Evolutionary conservation across 257 asterid genomes (phyloP).

Genomic region (Gynochthodes officinalis): DNA sequence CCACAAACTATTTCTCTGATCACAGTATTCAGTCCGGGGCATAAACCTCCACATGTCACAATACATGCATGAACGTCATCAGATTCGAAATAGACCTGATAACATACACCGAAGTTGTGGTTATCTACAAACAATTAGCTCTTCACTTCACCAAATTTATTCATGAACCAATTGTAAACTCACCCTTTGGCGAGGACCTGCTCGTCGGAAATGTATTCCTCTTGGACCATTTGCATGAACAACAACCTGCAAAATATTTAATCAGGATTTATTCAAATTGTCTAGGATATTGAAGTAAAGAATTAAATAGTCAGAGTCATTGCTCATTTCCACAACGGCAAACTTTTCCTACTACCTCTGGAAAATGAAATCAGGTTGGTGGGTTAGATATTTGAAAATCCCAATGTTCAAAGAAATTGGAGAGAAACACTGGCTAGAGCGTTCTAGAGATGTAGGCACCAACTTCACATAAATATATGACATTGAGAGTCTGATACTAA

Average conservation of each 20-base stretch:
- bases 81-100: slow-evolving; percentile 74
- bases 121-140: background rate
- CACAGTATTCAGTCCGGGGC: slow-evolving; percentile 94
- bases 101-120: background rate
- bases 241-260: slow-evolving; percentile 44
- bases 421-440: background rate
- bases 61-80: slow-evolving; percentile 90
- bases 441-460: slow-evolving; percentile 3
- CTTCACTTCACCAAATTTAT: background rate
- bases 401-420: background rate
- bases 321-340: slow-evolving; percentile 6
- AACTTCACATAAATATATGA: background rate
- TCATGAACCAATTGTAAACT: slow-evolving; percentile 8
- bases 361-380: background rate
- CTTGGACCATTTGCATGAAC: slow-evolving; percentile 78
- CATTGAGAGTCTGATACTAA: background rate
- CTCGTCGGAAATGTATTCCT: slow-evolving; percentile 90
- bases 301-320: background rate
- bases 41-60: slow-evolving; percentile 92
- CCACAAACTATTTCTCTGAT: slow-evolving; percentile 89
- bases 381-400: slow-evolving; percentile 1
- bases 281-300: background rate
- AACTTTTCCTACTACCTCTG: slow-evolving; percentile 8
- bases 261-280: background rate
- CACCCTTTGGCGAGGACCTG: slow-evolving; percentile 91